Base-by-base conservation (phyloP, 1,139 yeast species). In the Yamadazyma aaseri region DNA sequence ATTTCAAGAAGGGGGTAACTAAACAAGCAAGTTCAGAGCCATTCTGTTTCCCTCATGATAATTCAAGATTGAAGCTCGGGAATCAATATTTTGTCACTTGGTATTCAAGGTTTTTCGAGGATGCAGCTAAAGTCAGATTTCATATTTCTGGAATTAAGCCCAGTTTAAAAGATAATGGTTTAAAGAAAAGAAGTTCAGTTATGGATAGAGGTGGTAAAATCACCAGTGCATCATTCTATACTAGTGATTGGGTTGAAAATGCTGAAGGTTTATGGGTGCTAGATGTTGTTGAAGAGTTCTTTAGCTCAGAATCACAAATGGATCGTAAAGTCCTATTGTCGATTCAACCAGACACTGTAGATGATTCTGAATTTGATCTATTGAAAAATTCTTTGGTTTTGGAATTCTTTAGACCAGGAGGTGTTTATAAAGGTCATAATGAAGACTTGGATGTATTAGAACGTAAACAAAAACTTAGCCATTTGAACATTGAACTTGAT, bases 1-100 rank as follows among this genome's bases (percentile, higher is more conserved):
- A 84, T 54, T 70, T 67, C 50, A 73, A 72, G 47, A 84, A 79
- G 55, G 92, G 92, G 7, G 39, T 66, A 28, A 81, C 78, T 23
- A 77, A 76, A 49, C 75, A 75, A 42, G 55, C 59, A 17, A 41
- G 58, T 0, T 74, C 86, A 24, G 90, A 70, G 37, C 96, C 96
- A 12, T 85, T 86, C 56, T 87, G 96, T 57, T 76, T 85, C 17
- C 96, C 96, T 13, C 67, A 63, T 21, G 92, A 85, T 45, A 71
- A 77, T 41, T 52, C 67, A 10, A 65, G 61, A 26, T 66, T 82
- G 59, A 71, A 73, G 42, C 56, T 73, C 41, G 95, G 73, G 26
- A 60, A 71, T 38, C 74, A 85, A 1, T 84, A 85, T 51, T 87
- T 89, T 53, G 59, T 85, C 34, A 79, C 92, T 8, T 87, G 96